phyloP scores from a whole-genome alignment of 176 grass and related monocot species.

The Panicum miliaceum region DNA sequence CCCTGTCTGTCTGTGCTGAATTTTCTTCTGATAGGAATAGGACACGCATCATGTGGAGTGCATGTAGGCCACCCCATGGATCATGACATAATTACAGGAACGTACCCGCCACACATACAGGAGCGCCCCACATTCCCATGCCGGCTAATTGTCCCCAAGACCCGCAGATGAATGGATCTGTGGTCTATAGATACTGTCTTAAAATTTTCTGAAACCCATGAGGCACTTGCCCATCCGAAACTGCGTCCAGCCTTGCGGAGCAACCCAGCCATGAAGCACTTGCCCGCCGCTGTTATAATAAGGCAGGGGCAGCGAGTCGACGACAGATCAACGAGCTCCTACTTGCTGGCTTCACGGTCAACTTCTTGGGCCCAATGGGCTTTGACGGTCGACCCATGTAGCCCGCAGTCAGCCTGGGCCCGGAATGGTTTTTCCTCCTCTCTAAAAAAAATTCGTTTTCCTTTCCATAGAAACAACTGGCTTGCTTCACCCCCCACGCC shows the following conservation, averaged over 20 bases:
- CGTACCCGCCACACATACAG: not conserved
- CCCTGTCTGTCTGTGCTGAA: not conserved
- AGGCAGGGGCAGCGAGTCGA: too few species aligned
- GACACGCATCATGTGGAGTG: constrained; percentile 32
- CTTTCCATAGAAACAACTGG: not conserved
- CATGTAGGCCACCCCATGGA: not conserved
- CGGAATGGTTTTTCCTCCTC: not conserved
- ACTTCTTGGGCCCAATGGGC: constrained; percentile 4
- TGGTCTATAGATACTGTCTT: too few species aligned
- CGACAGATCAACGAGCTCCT: too few species aligned
- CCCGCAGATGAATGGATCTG: not conserved
- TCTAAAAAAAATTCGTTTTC: too few species aligned
- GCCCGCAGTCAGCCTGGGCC: not conserved
- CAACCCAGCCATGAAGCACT: too few species aligned
- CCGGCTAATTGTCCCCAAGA: not conserved
- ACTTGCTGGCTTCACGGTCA: not conserved
- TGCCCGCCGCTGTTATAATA: too few species aligned
- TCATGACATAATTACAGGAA: not conserved
- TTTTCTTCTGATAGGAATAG: not conserved
- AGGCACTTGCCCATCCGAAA: not conserved
- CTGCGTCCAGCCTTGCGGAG: not conserved
- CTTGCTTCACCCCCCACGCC: too few species aligned
- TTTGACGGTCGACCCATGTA: constrained; percentile 1
- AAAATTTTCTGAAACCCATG: not conserved
- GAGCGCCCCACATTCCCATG: not conserved